phyloP scores from a whole-genome alignment of 768 basidiomycete species.

The Podaxis mareebaensis region DNA sequence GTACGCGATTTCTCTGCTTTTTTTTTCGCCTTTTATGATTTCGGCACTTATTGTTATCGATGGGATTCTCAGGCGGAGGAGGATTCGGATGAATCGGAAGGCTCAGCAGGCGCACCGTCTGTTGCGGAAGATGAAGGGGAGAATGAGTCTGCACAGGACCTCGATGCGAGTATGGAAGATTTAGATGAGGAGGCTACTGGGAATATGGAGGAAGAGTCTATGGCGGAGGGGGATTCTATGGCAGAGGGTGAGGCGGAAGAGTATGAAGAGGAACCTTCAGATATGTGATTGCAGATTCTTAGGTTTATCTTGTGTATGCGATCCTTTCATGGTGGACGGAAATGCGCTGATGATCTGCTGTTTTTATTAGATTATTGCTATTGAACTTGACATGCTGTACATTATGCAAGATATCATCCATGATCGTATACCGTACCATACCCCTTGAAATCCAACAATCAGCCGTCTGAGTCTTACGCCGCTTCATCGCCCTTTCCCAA shows the following conservation, averaged over 20 bases:
- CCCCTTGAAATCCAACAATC: neutral
- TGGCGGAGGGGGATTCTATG: constrained; percentile 37
- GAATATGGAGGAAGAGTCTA: constrained; percentile 44
- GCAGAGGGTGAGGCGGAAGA: constrained; percentile 46
- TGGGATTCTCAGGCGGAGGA: constrained; percentile 10
- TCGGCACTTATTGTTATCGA: neutral
- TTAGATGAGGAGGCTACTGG: constrained; percentile 46
- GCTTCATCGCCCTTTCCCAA: constrained; percentile 30
- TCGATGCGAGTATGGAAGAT: constrained; percentile 68
- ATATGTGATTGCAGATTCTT: constrained; percentile 20
- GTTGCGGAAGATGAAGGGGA: constrained; percentile 50
- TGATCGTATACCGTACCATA: neutral
- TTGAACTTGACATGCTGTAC: neutral
- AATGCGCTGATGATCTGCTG: neutral
- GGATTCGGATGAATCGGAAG: constrained; percentile 43
- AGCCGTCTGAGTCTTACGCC: neutral
- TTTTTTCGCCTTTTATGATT: neutral
- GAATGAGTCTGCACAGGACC: constrained; percentile 48
- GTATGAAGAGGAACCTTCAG: constrained; percentile 48
- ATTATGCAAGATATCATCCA: constrained; percentile 12
- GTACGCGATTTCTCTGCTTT: constrained; percentile 37
- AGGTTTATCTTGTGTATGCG: neutral
- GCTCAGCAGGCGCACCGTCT: constrained; percentile 44
- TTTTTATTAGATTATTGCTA: neutral
- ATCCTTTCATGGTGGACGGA: neutral